Base-by-base conservation (phyloP, 768 basidiomycete species). In the Lactarius hengduanensis region DNA sequence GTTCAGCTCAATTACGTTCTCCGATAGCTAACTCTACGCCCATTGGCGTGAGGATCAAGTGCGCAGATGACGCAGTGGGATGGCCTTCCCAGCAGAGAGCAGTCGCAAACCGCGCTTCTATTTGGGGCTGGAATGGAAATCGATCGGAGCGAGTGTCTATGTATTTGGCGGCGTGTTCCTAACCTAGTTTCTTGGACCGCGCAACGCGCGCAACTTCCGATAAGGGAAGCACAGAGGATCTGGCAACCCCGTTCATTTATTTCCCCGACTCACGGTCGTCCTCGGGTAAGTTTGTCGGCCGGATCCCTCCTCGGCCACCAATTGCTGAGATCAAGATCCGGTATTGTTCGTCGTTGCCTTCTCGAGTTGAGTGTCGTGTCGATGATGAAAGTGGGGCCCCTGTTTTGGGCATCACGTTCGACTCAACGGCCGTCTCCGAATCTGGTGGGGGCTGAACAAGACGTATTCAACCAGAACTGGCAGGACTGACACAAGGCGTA, bases 11-110 rank as follows among this genome's bases (percentile, higher is more conserved):
- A 61, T 66, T 66, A 66, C 65, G 65, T 63, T 57, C 16, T 15
- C 10, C 7, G 18, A 38, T n/a, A 53, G 26, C 43, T 5, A 50
- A 22, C 55, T 34, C 30, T n/a, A 20, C 16, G 55, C 55, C 34
- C 28, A 57, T 36, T 59, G 16, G 54, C 13, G 50, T 7, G 63
- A 47, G 47, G 45, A 61, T 62, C 53, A 53, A 30, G 43, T 43
- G 56, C 28, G 56, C 15, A 53, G 47, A 66, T 66, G 65, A 66
- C 65, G 57, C 65, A 62, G n/a, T 8, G 3, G 36, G 28, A 26
- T 22, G 57, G 16, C 43, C 57, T 50, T 59, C 57, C 26, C 2
- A 40, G 30, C 41, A 45, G n/a, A 28, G 34, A n/a, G 43, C 36
- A 7, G 45, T 45, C 47, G 26, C 3, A 15, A 8, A 30, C 3